phyloP scores from a whole-genome alignment of 2,329 filamentous ascomycete species.

The Arthrocladium fulminans region DNA sequence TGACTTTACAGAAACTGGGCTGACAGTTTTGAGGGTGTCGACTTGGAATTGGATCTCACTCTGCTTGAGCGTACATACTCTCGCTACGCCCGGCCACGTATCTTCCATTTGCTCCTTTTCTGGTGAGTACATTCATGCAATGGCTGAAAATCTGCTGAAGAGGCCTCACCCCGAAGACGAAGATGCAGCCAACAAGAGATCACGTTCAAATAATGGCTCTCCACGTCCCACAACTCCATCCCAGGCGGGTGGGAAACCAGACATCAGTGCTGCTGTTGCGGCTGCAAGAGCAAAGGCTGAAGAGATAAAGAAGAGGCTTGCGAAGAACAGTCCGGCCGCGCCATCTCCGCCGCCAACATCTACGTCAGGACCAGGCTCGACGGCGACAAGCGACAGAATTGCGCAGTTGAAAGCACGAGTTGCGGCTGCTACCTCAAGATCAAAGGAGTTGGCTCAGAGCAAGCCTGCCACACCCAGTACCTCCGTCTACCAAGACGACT shows the following conservation, averaged over 20 bases:
- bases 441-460: constrained; percentile 34
- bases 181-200: constrained; percentile 36
- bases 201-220: constrained; percentile 43
- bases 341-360: constrained; percentile 30
- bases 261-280: constrained; percentile 41
- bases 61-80: neutral
- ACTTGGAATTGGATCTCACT: too few relatives aligned
- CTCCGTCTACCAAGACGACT: constrained; percentile 40
- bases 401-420: constrained; percentile 73
- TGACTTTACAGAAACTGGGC: neutral
- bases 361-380: constrained; percentile 29
- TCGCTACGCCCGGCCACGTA: neutral
- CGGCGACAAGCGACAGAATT: constrained; percentile 55
- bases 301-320: constrained; percentile 39
- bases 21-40: neutral
- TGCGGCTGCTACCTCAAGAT: constrained; percentile 58
- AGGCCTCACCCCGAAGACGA: constrained; percentile 41
- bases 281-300: constrained; percentile 42
- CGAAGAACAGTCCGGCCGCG: constrained; percentile 26
- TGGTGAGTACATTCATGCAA: constrained; percentile 22
- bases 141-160: constrained; percentile 40
- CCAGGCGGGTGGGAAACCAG: constrained; percentile 28
- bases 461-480: constrained; percentile 38
- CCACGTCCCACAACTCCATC: constrained; percentile 32
- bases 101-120: neutral